Evolutionary conservation across 83 land plant species (phyloP).

Genomic region (Isoetes engelmannii): DNA sequence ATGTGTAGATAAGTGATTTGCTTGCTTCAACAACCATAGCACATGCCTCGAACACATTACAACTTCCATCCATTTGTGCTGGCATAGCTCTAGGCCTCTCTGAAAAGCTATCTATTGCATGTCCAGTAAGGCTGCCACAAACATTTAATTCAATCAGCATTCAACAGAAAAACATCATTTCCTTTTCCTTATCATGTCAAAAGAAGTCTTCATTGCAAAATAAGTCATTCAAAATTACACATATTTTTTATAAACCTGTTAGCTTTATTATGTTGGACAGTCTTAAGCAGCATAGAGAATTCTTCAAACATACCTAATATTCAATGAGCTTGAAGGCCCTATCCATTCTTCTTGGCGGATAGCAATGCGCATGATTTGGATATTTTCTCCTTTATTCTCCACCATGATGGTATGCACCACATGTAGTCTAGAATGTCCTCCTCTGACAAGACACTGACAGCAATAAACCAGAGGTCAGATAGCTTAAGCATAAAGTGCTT

Average conservation of each 20-base stretch:
- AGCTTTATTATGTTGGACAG: background rate
- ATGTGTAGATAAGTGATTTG: conserved; percentile 51
- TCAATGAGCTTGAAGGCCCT: conserved; percentile 52
- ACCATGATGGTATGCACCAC: conserved; percentile 84
- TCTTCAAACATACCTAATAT: conserved; percentile 40
- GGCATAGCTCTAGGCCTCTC: conserved; percentile 54
- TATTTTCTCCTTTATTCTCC: conserved; percentile 57
- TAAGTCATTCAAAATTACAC: background rate
- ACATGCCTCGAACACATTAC: conserved; percentile 93
- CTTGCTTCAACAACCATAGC: conserved; percentile 60
- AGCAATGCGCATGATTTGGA: conserved; percentile 80
- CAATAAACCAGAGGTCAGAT: background rate
- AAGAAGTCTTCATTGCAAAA: background rate
- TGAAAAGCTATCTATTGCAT: conserved; percentile 57
- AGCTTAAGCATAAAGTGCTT: background rate
- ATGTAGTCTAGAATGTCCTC: conserved; percentile 86
- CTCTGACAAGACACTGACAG: conserved; percentile 83
- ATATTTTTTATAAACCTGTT: background rate
- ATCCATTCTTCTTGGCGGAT: conserved; percentile 87
- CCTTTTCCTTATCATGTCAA: background rate
- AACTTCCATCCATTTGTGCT: conserved; percentile 67
- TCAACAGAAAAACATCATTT: background rate
- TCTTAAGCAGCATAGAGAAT: background rate
- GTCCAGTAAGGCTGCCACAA: conserved; percentile 43
- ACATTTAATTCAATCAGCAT: background rate